Conservation (phyloP, 2,329 filamentous ascomycete species). For the Hyphodiscus sp. region DNA sequence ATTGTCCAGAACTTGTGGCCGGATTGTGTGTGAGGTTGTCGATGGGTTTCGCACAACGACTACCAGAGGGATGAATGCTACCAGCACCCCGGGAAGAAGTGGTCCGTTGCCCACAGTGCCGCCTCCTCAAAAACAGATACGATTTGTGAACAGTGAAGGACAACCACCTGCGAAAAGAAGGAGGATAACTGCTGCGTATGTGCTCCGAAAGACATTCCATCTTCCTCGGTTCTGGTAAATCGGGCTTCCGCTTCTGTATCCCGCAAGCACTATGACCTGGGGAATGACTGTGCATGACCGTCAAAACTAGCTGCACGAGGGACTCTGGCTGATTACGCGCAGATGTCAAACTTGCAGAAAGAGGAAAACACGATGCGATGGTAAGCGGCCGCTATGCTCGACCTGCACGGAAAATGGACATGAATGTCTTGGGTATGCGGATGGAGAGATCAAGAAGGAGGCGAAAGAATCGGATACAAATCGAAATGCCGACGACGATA, state of each 20-base stretch:
- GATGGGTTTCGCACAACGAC: neutral
- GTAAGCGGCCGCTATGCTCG: conserved; percentile 64
- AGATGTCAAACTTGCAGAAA: conserved; percentile 69
- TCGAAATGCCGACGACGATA: conserved; percentile 32
- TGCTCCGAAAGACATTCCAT: conserved; percentile 18
- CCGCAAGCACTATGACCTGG: neutral
- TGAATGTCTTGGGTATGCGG: conserved; percentile 60
- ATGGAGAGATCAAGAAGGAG: conserved; percentile 17
- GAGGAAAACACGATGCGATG: conserved; percentile 69
- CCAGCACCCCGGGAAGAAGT: too few relatives aligned
- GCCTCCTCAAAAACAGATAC: conserved; percentile 52
- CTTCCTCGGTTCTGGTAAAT: conserved; percentile 15
- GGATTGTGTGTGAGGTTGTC: conserved; percentile 3
- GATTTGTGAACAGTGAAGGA: conserved; percentile 77
- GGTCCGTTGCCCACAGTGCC: neutral
- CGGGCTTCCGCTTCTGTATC: conserved; percentile 5
- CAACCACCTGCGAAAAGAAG: conserved; percentile 73
- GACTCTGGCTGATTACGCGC: conserved; percentile 1
- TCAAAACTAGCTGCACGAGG: neutral
- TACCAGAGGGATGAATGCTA: conserved; percentile 10
- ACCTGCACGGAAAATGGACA: conserved; percentile 69
- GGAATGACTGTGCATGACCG: neutral
- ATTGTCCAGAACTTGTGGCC: neutral
- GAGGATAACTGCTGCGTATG: conserved; percentile 72
- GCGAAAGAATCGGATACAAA: conserved; percentile 22